phyloP scores from a whole-genome alignment of 2,329 filamentous ascomycete genomes.

The Neopestalotiopsis clavispora region DNA sequence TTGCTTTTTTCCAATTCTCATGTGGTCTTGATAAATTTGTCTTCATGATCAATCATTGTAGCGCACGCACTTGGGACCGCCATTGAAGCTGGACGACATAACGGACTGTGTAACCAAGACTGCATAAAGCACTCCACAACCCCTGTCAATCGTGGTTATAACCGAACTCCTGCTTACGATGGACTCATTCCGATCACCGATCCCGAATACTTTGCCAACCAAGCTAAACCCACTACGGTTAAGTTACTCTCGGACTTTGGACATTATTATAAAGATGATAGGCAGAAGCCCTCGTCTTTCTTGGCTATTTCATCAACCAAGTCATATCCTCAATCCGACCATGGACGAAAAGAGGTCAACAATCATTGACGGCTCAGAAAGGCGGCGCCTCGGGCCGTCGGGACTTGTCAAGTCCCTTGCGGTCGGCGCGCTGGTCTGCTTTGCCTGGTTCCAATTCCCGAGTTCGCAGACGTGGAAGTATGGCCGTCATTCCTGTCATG shows the following conservation, averaged over 20 bases:
- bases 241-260: neutral
- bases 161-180: neutral
- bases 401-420: neutral
- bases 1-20: too few relatives aligned
- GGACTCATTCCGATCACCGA: neutral
- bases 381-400: neutral
- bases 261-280: neutral
- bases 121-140: too few relatives aligned
- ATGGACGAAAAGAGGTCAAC: conserved; percentile 5
- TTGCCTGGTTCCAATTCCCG: conserved; percentile 1
- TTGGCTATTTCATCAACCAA: neutral
- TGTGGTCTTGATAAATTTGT: too few relatives aligned
- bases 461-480: neutral
- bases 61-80: too few relatives aligned
- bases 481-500: neutral
- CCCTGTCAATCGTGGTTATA: neutral
- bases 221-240: neutral
- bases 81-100: too few relatives aligned
- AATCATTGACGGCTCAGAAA: neutral
- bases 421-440: conserved; percentile 5
- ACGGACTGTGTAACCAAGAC: too few relatives aligned
- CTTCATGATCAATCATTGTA: too few relatives aligned
- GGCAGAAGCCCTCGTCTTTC: neutral
- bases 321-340: neutral
- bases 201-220: neutral